These are phyloP conservation scores for Drechmeria coniospora DNA, from an alignment of 2,329 filamentous ascomycete species.

Conservation along the genomic window DNA sequence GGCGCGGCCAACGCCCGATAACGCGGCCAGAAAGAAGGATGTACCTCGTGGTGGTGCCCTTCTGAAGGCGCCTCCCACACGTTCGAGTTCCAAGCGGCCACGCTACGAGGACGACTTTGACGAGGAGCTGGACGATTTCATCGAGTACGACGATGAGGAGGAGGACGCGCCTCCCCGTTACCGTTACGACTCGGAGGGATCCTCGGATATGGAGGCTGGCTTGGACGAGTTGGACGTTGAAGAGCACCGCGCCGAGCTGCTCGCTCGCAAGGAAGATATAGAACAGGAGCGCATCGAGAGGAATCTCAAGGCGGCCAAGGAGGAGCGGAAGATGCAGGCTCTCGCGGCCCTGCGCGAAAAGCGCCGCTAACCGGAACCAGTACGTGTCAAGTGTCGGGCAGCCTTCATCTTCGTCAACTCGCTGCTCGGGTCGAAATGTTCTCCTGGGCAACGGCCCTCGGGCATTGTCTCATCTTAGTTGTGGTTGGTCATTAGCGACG, in stretches of 20 bases:
- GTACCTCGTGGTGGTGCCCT: slow-evolving; percentile 24
- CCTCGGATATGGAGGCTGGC: slow-evolving; percentile 68
- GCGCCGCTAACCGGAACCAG: slow-evolving; percentile 12
- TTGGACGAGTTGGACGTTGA: slow-evolving; percentile 59
- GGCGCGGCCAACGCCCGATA: slow-evolving; percentile 38
- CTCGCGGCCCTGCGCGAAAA: slow-evolving; percentile 20
- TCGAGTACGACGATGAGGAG: slow-evolving; percentile 45
- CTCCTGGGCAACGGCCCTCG: too few species aligned
- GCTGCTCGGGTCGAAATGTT: too few species aligned
- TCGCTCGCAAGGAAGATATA: slow-evolving; percentile 53
- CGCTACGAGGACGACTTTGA: slow-evolving; percentile 46
- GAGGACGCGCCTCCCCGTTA: slow-evolving; percentile 25
- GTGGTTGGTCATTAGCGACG: slow-evolving; percentile 26
- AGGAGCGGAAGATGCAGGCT: slow-evolving; percentile 31
- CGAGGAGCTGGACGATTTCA: slow-evolving; percentile 45
- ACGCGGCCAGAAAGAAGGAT: slow-evolving; percentile 16
- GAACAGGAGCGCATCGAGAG: slow-evolving; percentile 48
- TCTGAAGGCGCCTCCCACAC: slow-evolving; percentile 16
- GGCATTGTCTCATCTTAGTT: too few species aligned
- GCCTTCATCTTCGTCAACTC: too few species aligned
- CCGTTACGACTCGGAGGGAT: slow-evolving; percentile 47
- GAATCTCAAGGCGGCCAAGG: slow-evolving; percentile 45
- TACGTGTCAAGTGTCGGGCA: too few species aligned
- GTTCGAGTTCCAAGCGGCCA: slow-evolving; percentile 15
- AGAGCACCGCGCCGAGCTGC: slow-evolving; percentile 44